Evolutionary conservation across 345 rosid genomes (phyloP).

Genomic region (Populus simonii): DNA sequence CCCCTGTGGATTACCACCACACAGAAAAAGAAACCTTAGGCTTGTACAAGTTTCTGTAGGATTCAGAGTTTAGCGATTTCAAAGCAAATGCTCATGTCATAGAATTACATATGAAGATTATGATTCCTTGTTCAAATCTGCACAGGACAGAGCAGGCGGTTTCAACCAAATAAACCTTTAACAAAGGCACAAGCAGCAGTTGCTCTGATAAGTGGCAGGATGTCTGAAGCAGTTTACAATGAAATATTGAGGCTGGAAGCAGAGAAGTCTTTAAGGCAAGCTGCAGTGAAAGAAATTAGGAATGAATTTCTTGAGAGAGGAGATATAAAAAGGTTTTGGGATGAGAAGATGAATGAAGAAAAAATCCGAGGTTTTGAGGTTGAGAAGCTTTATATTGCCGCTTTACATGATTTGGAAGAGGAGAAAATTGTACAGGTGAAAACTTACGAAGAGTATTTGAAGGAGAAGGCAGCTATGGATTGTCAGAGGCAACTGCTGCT

Average conservation of each 20-base stretch:
- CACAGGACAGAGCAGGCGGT: slow-evolving; percentile 76
- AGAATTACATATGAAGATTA: background rate
- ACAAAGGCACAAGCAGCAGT: slow-evolving; percentile 86
- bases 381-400: slow-evolving; percentile 40
- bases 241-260: slow-evolving; percentile 66
- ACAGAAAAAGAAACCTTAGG: background rate
- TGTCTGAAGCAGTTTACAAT: slow-evolving; percentile 50
- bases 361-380: slow-evolving; percentile 43
- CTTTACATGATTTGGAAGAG: slow-evolving; percentile 52
- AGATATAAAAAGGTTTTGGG: slow-evolving; percentile 63
- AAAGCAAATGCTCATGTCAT: background rate
- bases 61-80: slow-evolving; percentile 1
- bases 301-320: slow-evolving; percentile 59
- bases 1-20: background rate
- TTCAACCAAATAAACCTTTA: slow-evolving; percentile 75
- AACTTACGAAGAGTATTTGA: slow-evolving; percentile 41
- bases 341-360: slow-evolving; percentile 57
- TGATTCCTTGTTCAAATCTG: slow-evolving; percentile 7
- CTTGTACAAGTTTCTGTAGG: background rate
- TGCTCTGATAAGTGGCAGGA: slow-evolving; percentile 71
- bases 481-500: slow-evolving; percentile 75
- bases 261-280: slow-evolving; percentile 46
- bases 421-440: slow-evolving; percentile 48
- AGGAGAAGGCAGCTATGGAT: slow-evolving; percentile 77
- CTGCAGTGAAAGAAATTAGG: slow-evolving; percentile 60